These are phyloP conservation scores for Viridothelium virens DNA, from an alignment of 495 filamentous ascomycete genomes.

Conservation along the genomic window DNA sequence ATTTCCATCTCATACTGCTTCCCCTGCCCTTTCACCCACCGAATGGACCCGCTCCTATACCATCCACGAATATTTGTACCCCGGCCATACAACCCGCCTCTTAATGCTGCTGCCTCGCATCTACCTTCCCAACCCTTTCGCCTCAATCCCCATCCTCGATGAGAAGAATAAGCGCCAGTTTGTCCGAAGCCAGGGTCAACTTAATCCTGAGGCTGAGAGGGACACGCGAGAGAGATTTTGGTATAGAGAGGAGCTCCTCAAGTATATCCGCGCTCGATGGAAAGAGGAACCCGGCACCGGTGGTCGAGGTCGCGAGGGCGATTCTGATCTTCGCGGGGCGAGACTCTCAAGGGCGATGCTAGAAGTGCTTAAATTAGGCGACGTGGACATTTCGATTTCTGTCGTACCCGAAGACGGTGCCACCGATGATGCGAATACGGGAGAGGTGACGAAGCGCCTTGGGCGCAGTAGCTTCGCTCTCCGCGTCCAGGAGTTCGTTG, in stretches of 20 bases:
- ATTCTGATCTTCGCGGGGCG: slow-evolving; percentile 65
- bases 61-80: slow-evolving; percentile 56
- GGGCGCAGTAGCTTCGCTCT: slow-evolving; percentile 48
- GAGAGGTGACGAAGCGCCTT: slow-evolving; percentile 33
- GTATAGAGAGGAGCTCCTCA: slow-evolving; percentile 80
- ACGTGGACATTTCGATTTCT: slow-evolving; percentile 61
- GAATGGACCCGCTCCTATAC: slow-evolving; percentile 33
- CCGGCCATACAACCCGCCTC: slow-evolving; percentile 70
- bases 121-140: slow-evolving; percentile 66
- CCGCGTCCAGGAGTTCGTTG: slow-evolving; percentile 63
- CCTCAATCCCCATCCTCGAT: slow-evolving; percentile 72
- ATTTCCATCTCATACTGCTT: background rate
- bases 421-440: background rate
- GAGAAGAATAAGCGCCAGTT: slow-evolving; percentile 73
- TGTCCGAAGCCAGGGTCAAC: slow-evolving; percentile 71
- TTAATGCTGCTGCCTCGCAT: slow-evolving; percentile 69
- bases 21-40: background rate
- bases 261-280: slow-evolving; percentile 64
- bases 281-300: slow-evolving; percentile 45
- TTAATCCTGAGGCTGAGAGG: slow-evolving; percentile 70
- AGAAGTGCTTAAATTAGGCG: slow-evolving; percentile 72
- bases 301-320: slow-evolving; percentile 46
- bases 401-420: slow-evolving; percentile 31
- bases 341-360: slow-evolving; percentile 72
- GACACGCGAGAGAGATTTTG: slow-evolving; percentile 79